A percentile compares a stretch with the other conserved stretches of the same genome.
These are phyloP conservation scores for Plasmodium inui DNA, from an alignment of 169 alveolate species.

Conservation along the genomic window DNA sequence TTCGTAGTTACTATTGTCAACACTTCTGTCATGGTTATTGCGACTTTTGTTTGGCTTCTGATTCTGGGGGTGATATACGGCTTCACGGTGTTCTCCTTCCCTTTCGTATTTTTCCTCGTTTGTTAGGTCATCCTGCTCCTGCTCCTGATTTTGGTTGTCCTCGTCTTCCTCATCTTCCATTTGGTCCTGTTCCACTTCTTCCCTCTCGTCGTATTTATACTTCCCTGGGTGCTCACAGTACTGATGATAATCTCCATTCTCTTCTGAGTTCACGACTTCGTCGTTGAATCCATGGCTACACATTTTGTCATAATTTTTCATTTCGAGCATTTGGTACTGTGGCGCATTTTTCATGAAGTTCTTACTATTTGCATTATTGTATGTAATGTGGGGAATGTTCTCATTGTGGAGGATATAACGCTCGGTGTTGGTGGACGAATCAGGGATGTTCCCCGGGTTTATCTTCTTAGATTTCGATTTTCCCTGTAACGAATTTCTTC, in stretches of 20 bases:
- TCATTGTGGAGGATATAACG: neutral
- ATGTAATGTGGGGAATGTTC: neutral
- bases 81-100: neutral
- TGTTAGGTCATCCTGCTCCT: neutral
- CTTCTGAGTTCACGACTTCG: neutral
- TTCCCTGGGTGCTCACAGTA: constrained; percentile 35
- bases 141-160: constrained; percentile 13
- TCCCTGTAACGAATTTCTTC: neutral
- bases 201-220: constrained; percentile 15
- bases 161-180: constrained; percentile 31
- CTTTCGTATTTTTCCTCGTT: constrained; percentile 12
- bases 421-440: neutral
- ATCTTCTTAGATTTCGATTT: neutral
- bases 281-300: neutral
- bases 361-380: neutral
- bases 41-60: neutral
- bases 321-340: neutral
- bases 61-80: neutral
- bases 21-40: neutral
- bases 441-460: neutral
- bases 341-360: neutral
- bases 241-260: neutral
- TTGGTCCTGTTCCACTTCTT: constrained; percentile 7
- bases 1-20: neutral
- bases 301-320: neutral